Base-by-base conservation (phyloP, 495 filamentous ascomycete genomes). In the Penicillium bovifimosum region DNA sequence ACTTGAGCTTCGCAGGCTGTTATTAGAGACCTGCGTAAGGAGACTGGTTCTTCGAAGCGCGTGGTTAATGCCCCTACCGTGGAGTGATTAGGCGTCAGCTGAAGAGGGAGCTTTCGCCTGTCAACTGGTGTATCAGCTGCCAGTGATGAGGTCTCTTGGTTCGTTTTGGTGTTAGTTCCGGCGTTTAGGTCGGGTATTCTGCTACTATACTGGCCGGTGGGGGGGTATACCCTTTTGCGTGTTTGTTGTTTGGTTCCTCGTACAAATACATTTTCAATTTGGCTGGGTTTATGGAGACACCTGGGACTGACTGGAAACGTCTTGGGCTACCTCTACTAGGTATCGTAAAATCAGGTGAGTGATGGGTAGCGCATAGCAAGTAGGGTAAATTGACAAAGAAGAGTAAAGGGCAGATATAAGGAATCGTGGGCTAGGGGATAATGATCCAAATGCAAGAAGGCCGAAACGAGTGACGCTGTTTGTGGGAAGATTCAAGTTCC, bases 11-110 rank as follows among this genome's bases (percentile, higher is more conserved):
- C 45, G 13, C 47, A 91, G 87, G 76, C 78, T 52, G 85, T 89
- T 13, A 84, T 91, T 18, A 83, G 86, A 59, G 86, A 89, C 59
- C 70, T 91, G 41, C 75, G 84, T 27, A 84, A 79, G 61, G 85
- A 89, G 60, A 76, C 73, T 16, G 55, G 50, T 16, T 29, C 41
- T 39, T 42, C 52, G 10, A 60, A 61, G 32, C 60, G 63, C 1
- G 42, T 55, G 5, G 50, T 44, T 8, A 59, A 65, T 53, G 62
- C 60, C 34, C 59, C 50, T 29, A 27, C 51, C n/a, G 34, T 53
- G 31, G 61, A 72, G 31, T 65, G 50, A 58, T 39, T 16, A 6
- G 3, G 13, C 14, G 6, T 18, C 11, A 4, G 11, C 16, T 28
- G 20, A 43, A 20, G 5, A 9, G 10, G 28, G 27, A 31, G n/a